These are phyloP conservation scores for Deuterostichococcus epilithicus DNA, from an alignment of 139 green algal genomes.

Conservation along the genomic window DNA sequence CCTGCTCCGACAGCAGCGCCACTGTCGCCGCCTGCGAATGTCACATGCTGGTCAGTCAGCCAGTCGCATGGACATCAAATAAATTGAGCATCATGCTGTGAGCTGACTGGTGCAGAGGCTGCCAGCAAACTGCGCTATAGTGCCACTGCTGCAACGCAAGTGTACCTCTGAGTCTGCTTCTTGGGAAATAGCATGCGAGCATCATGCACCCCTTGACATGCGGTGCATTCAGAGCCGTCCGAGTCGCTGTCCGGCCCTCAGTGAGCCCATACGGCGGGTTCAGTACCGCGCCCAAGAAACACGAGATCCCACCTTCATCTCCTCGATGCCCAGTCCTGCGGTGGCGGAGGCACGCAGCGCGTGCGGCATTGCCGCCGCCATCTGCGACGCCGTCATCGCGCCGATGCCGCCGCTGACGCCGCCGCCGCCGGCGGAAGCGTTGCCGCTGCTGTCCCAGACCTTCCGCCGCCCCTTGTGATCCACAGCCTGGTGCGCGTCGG, in stretches of 20 bases:
- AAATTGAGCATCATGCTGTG: neutral
- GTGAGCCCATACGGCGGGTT: no score
- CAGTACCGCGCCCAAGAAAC: neutral
- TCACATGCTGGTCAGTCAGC: neutral
- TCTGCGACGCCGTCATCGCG: no score
- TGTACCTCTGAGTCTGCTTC: no score
- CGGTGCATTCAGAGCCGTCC: no score
- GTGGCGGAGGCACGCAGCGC: constrained; percentile 64
- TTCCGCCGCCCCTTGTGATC: neutral
- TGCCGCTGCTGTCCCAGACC: neutral
- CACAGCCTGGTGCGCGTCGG: no score
- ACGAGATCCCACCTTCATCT: constrained; percentile 42
- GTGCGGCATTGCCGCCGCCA: constrained; percentile 38
- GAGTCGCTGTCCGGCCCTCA: no score
- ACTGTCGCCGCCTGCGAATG: neutral
- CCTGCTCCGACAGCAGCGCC: neutral
- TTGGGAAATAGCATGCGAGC: no score
- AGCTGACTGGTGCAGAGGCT: no score
- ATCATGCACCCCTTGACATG: no score
- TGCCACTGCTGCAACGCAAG: no score
- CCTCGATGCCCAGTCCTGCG: constrained; percentile 58
- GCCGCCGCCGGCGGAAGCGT: neutral
- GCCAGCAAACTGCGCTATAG: no score
- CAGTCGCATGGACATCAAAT: neutral
- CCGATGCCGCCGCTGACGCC: constrained; percentile 7